phyloP scores from a whole-genome alignment of 352 stramenopile genomes.

The Globisporangium orthogonon region DNA sequence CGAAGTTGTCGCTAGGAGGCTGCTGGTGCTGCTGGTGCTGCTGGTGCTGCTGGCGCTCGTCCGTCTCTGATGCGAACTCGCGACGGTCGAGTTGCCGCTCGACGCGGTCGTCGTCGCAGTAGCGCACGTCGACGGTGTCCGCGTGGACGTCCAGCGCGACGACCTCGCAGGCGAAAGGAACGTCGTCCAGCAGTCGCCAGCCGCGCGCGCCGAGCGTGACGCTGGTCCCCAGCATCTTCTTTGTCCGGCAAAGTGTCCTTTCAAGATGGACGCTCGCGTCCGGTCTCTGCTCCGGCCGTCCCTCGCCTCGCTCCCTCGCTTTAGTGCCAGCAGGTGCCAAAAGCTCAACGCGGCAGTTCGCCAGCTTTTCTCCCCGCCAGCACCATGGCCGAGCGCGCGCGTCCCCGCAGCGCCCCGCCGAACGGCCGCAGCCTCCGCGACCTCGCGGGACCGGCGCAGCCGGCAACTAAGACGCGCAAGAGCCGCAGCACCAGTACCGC shows the following conservation, averaged over 20 bases:
- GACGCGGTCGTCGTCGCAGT: constrained; percentile 18
- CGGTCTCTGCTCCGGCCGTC: too few relatives aligned
- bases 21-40: background rate
- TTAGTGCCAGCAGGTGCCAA: too few relatives aligned
- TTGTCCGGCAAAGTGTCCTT: background rate
- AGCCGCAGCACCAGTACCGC: background rate
- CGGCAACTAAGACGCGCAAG: background rate
- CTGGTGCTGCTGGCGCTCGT: background rate
- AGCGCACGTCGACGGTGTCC: constrained; percentile 19
- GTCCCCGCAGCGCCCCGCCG: background rate
- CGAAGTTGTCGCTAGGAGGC: background rate
- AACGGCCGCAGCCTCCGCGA: background rate
- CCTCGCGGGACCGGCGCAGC: background rate
- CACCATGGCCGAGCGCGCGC: background rate
- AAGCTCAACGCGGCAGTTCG: too few relatives aligned
- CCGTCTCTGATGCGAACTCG: constrained; percentile 15
- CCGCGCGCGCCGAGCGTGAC: constrained; percentile 9
- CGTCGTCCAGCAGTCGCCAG: constrained; percentile 20
- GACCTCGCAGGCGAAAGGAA: constrained; percentile 24
- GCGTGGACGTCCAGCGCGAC: constrained; percentile 7
- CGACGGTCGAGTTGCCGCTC: constrained; percentile 17
- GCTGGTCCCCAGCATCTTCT: background rate
- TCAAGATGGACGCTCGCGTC: background rate
- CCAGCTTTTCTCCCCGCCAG: too few relatives aligned
- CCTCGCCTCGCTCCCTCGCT: too few relatives aligned